Base-by-base conservation (phyloP, 805 yeast species). In the Starmerella sirachaensis region DNA sequence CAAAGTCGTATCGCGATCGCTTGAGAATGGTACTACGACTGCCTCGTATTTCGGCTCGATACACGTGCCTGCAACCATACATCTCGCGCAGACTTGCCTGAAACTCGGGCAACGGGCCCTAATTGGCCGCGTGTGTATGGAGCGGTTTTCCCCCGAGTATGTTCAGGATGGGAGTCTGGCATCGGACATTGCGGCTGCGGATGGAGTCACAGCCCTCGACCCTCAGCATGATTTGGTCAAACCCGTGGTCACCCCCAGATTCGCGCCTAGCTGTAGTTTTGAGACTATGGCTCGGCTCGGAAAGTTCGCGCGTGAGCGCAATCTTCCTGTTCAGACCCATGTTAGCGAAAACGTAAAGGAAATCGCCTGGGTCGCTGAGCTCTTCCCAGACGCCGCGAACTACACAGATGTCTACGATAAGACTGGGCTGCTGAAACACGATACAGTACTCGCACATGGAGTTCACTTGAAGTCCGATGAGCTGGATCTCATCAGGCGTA, bases 71-170 rank as follows among this genome's bases (percentile, higher is more conserved):
- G 76, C 94, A 3, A 71, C 96, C 2, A 77, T 77, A 35, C 50
- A 78, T 25, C 69, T 91, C 51, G 94, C 93, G 1, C 79, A 78
- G 41, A 55, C 79, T 12, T 74, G 88, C 24, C 60, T 76, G 10
- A 43, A 63, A 27, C 49, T 62, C 21, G 94, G 94, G 26, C 97
- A 86, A 59, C 65, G 96, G 43, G 95, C 94, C 0, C 69, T 81
- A 37, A 74, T 91, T 26, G 98, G 98, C 4, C 78, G 88, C 50
- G 94, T 84, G 16, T 91, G 97, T 56, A 91, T 91, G 97, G 78
- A 85, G 54, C 69, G 72, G 43, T 77, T 82, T 60, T 72, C 83
- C 1, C 93, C 91, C 0, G 78, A 70, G 21, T 51, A 53, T 21
- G 86, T 82, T 50, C 62, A 74, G 6, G 51, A 63, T 5, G 73